Percentiles rank a stretch among this genome's conserved stretches.
These are phyloP conservation scores for Bremia lactucae DNA, from an alignment of 352 stramenopile genomes.

Conservation along the genomic window DNA sequence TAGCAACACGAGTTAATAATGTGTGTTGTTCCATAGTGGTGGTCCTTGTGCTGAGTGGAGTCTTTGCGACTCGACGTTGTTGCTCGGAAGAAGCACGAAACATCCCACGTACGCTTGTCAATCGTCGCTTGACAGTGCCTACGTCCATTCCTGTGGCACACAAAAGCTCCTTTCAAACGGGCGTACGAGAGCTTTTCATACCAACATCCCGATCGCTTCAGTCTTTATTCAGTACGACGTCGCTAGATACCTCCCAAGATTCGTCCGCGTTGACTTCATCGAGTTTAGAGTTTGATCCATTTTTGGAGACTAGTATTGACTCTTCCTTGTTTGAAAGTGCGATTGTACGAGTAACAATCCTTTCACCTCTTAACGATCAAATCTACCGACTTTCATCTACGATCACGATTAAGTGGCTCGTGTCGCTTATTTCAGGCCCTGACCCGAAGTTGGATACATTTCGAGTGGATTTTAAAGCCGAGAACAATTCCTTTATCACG, in stretches of 20 bases:
- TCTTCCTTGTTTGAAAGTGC: slow-evolving; percentile 9
- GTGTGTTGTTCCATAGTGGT: slow-evolving; percentile 21
- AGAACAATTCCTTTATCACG: slow-evolving; percentile 24
- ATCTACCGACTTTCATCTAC: slow-evolving; percentile 35
- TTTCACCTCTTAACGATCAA: slow-evolving; percentile 26
- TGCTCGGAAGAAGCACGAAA: slow-evolving; percentile 22
- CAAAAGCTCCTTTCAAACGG: too few relatives aligned
- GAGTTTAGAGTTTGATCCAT: slow-evolving; percentile 5
- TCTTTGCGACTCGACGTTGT: slow-evolving; percentile 36
- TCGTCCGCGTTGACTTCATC: slow-evolving; percentile 2
- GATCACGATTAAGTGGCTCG: slow-evolving; percentile 34
- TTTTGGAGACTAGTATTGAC: slow-evolving; percentile 3
- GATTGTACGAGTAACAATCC: slow-evolving; percentile 24
- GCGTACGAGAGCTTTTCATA: too few relatives aligned
- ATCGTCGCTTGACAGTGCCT: slow-evolving; percentile 9
- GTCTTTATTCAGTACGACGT: too few relatives aligned
- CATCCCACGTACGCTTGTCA: slow-evolving; percentile 10
- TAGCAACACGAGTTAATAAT: slow-evolving; percentile 1
- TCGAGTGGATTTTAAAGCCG: slow-evolving; percentile 36
- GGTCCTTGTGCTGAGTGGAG: slow-evolving; percentile 25
- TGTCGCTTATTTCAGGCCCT: slow-evolving; percentile 15
- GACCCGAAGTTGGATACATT: slow-evolving; percentile 20
- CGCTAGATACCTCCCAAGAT: too few relatives aligned
- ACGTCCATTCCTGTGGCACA: too few relatives aligned
- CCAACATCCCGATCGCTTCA: too few relatives aligned